These are phyloP conservation scores for Stephania yunnanensis DNA, from an alignment of 164 flowering plant genomes.

Conservation along the genomic window DNA sequence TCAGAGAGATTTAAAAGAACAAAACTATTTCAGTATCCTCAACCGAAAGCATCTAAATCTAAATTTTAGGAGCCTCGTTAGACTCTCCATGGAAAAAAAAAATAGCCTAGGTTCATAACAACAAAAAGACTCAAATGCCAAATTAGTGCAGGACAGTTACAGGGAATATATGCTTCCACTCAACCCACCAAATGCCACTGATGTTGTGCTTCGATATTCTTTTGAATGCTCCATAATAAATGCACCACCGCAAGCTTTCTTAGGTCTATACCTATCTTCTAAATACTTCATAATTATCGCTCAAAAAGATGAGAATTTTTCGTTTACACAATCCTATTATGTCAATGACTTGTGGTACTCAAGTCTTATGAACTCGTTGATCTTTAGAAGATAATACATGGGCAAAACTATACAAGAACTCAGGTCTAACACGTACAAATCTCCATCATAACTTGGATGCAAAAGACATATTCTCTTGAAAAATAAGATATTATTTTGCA, in stretches of 20 bases:
- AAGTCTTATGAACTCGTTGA: no score
- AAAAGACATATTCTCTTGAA: not conserved
- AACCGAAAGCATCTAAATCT: no score
- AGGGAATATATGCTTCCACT: no score
- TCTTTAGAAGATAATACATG: not conserved
- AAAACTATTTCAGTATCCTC: no score
- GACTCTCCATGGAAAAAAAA: no score
- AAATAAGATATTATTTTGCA: no score
- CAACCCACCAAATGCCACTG: not conserved
- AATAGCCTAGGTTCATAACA: no score
- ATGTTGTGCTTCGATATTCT: not conserved
- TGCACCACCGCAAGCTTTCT: not conserved
- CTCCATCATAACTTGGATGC: not conserved
- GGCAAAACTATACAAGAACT: not conserved
- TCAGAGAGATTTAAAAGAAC: no score
- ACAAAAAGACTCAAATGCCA: no score
- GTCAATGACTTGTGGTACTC: not conserved
- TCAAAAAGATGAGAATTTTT: not conserved
- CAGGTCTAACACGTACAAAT: not conserved
- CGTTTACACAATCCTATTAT: not conserved
- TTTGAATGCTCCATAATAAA: not conserved
- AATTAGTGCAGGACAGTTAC: no score
- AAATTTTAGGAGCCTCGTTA: no score
- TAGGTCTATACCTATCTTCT: not conserved
- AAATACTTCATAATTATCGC: no score